phyloP scores from a whole-genome alignment of 495 filamentous ascomycete genomes.

The Xylaria intraflava region DNA sequence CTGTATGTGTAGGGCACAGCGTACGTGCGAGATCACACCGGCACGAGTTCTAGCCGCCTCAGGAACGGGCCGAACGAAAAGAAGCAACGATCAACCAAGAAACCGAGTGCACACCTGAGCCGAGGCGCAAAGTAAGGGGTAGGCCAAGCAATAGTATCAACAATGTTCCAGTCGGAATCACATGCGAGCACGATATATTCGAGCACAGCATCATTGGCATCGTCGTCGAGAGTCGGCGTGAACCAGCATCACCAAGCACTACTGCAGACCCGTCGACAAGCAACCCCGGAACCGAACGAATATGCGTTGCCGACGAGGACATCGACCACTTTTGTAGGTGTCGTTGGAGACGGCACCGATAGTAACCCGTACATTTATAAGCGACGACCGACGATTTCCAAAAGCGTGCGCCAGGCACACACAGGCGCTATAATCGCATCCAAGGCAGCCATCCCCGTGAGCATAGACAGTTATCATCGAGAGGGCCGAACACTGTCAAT shows the following conservation, averaged over 20 bases:
- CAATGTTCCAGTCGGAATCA: slow-evolving; percentile 1
- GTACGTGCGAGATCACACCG: background rate
- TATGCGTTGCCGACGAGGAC: background rate
- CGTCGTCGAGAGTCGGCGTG: background rate
- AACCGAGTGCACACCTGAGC: background rate
- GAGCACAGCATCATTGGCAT: background rate
- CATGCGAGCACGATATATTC: background rate
- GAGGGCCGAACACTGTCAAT: background rate
- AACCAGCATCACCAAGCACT: background rate
- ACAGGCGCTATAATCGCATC: background rate
- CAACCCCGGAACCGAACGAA: background rate
- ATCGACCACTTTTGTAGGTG: slow-evolving; percentile 1
- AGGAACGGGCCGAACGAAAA: background rate
- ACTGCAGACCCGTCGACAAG: background rate
- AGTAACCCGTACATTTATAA: background rate
- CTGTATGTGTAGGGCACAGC: background rate
- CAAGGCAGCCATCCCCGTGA: background rate
- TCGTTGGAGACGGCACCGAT: background rate
- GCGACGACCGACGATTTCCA: background rate
- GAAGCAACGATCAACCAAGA: background rate
- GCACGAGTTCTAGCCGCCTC: background rate
- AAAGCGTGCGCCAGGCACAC: background rate
- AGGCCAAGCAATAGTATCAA: background rate
- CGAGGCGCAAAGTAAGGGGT: background rate
- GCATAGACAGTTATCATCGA: slow-evolving; percentile 1